Evolutionary conservation across 1,284 basidiomycete genomes (phyloP).

Genomic region (Pholiota adiposa): DNA sequence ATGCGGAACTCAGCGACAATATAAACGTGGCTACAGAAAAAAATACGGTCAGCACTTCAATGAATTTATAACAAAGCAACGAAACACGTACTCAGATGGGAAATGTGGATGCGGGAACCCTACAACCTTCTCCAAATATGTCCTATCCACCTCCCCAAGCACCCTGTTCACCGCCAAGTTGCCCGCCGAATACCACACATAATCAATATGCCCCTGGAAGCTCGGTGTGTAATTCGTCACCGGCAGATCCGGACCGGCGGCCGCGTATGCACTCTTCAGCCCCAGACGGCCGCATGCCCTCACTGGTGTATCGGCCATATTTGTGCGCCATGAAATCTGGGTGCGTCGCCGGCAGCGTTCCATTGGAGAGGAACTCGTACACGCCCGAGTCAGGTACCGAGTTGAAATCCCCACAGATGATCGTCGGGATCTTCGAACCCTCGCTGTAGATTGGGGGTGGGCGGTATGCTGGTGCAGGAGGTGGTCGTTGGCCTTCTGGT

Average conservation of each 20-base stretch:
- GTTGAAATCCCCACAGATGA: conserved; percentile 97
- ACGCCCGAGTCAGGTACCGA: conserved; percentile 88
- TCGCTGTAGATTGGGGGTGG: conserved; percentile 76
- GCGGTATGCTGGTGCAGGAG: conserved; percentile 39
- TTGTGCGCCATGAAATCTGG: conserved; percentile 92
- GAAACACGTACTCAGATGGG: conserved; percentile 84
- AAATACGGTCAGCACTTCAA: conserved; percentile 23
- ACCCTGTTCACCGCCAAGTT: conserved; percentile 86
- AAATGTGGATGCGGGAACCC: conserved; percentile 98
- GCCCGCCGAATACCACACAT: conserved; percentile 89
- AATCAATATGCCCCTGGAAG: conserved; percentile 88
- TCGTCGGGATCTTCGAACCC: conserved; percentile 87
- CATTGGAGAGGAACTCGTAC: conserved; percentile 88
- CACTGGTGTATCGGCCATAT: conserved; percentile 93
- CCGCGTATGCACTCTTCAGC: conserved; percentile 84
- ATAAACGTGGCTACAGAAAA: conserved; percentile 59
- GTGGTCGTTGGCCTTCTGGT: conserved; percentile 26
- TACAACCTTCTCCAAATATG: conserved; percentile 89
- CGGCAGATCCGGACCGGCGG: conserved; percentile 59
- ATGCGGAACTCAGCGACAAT: conserved; percentile 76
- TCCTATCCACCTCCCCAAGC: conserved; percentile 86
- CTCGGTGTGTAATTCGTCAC: conserved; percentile 93
- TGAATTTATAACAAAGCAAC: conserved; percentile 14
- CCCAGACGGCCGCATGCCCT: conserved; percentile 82
- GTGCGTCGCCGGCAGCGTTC: conserved; percentile 76